Evolutionary conservation across 75 land plant genomes (phyloP).

Genomic region (Cupressus sempervirens): DNA sequence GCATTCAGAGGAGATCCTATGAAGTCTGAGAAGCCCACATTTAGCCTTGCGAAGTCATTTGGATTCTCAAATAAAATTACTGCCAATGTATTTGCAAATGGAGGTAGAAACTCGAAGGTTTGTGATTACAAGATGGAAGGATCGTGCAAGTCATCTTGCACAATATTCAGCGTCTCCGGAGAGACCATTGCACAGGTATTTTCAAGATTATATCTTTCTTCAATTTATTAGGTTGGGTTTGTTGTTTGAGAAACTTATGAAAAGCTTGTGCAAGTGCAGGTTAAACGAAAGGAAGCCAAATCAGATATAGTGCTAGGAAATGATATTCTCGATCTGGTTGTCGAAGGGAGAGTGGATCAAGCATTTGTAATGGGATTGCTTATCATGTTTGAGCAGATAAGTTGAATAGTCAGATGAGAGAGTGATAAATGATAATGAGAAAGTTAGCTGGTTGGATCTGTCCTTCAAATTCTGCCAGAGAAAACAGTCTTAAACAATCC

Average conservation of each 20-base stretch:
- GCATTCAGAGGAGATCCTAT: too few species aligned
- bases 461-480: too few species aligned
- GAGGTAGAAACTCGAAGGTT: too few species aligned
- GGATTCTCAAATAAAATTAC: too few species aligned
- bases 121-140: not conserved
- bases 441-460: too few species aligned
- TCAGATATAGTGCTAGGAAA: not conserved
- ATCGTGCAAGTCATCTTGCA: not conserved
- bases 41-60: too few species aligned
- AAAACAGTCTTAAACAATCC: too few species aligned
- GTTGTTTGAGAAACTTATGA: too few species aligned
- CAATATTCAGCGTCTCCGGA: not conserved
- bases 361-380: not conserved
- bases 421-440: too few species aligned
- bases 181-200: not conserved
- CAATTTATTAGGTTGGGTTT: not conserved
- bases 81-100: too few species aligned
- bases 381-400: not conserved
- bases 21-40: too few species aligned
- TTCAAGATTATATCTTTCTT: not conserved
- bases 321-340: not conserved
- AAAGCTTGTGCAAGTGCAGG: not conserved
- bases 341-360: not conserved
- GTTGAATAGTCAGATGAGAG: not conserved
- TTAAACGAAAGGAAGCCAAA: not conserved